A percentile compares a stretch with the other conserved stretches of the same genome.
These are phyloP conservation scores for Ceratocystis diversiconidia DNA, from an alignment of 2,329 filamentous ascomycete genomes.

Conservation along the genomic window DNA sequence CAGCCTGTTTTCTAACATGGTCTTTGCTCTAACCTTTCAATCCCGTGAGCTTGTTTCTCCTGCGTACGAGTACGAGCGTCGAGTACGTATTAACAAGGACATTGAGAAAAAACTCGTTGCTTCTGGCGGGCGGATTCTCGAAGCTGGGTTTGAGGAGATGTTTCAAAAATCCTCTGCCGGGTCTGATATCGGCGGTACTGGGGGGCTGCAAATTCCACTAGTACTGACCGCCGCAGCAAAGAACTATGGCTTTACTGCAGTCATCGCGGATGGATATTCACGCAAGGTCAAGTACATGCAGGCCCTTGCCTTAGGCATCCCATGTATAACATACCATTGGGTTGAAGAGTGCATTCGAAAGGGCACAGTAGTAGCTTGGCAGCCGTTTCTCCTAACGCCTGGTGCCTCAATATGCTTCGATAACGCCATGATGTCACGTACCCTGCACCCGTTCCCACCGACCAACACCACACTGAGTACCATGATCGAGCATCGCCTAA, in stretches of 20 bases:
- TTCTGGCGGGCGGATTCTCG: constrained; percentile 58
- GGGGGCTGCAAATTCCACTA: constrained; percentile 25
- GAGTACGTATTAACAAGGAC: constrained; percentile 29
- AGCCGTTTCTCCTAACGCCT: constrained; percentile 69
- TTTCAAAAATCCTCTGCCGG: constrained; percentile 38
- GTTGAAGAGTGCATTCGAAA: constrained; percentile 55
- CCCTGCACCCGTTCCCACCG: constrained; percentile 47
- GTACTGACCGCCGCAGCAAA: constrained; percentile 38
- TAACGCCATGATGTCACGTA: constrained; percentile 63
- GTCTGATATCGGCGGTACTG: background rate
- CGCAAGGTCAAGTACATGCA: constrained; percentile 88
- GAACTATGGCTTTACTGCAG: constrained; percentile 59
- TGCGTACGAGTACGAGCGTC: constrained; percentile 33
- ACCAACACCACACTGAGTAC: constrained; percentile 39
- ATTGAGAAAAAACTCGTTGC: constrained; percentile 49
- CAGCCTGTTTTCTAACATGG: constrained; percentile 61
- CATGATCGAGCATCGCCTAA: constrained; percentile 45
- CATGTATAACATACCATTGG: constrained; percentile 75
- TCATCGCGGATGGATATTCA: constrained; percentile 76
- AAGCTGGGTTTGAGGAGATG: constrained; percentile 66
- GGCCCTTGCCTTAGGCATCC: constrained; percentile 75
- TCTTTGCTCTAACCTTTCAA: constrained; percentile 69
- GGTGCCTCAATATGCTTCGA: constrained; percentile 66
- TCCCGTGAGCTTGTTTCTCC: constrained; percentile 36
- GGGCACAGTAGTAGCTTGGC: constrained; percentile 54